Base-by-base conservation (phyloP, 352 stramenopile genomes). In the Thalassiosira mediterranea region DNA sequence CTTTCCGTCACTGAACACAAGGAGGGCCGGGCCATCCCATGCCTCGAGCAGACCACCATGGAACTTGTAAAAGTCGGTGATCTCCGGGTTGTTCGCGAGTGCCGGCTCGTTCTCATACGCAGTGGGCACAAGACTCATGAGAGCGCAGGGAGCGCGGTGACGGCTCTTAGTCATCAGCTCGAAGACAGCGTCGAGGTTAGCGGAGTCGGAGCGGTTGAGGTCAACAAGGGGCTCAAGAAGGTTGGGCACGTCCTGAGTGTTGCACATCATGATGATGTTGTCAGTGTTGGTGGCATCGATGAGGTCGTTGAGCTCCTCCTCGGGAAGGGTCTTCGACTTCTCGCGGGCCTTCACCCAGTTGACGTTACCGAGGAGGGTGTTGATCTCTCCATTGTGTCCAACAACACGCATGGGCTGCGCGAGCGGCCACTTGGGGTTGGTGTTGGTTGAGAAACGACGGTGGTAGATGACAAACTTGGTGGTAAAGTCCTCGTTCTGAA, bases 371-470 rank as follows among this genome's bases (percentile, higher is more conserved):
- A 97, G 89, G 3, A 98, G 88, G n/a, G 96, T 99, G 87, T 99
- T 99, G 81, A 99, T 98, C 81, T 99, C 96, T 47, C 96, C 96
- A 77, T 99, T 99, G 90, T 99, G 96, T 57, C 95, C 97, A 70
- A 99, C 95, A 38, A 98, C 96, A 38, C 96, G 92, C 86, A 98
- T 98, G 11, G 96, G 96, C 85, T 99, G 96, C 2, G 96, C 96
- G 32, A 97, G 91, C 37, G 96, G 95, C 96, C 96, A 98, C 1
- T 80, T 66, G 31, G 95, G 95, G 71, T 96, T 97, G 46, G 95
- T 98, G 82, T 98, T 98, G 40, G 95, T 98, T 0, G 91, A 97
- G 89, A 98, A 98, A 3, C 96, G 94, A 74, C 95, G 96, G 86
- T 99, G 96, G 31, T 98, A 97, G 23, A 99, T 93, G 46, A 95